Evolutionary conservation across 2,329 filamentous ascomycete species (phyloP).

Genomic region (Teratosphaeriaceae sp.): DNA sequence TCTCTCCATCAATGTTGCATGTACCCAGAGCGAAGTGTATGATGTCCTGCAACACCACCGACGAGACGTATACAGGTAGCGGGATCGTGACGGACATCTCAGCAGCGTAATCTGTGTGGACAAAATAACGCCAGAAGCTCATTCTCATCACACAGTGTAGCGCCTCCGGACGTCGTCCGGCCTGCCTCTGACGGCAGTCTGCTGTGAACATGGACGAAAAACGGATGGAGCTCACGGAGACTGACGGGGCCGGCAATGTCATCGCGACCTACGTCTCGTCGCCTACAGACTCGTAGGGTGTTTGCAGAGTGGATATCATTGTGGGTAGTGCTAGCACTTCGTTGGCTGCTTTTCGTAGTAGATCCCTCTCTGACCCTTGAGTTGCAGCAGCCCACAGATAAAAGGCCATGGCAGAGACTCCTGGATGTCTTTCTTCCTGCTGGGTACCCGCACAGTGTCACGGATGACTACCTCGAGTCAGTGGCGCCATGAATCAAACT

Average conservation of each 20-base stretch:
- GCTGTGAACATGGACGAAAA: neutral
- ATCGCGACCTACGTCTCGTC: slow-evolving; percentile 45
- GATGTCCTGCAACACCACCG: too few species aligned
- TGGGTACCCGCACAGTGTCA: slow-evolving; percentile 84
- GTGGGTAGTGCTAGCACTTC: too few species aligned
- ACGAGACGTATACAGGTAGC: too few species aligned
- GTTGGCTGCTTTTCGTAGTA: too few species aligned
- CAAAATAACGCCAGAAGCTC: too few species aligned
- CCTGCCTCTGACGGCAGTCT: too few species aligned
- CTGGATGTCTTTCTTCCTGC: slow-evolving; percentile 76
- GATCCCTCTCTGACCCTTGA: slow-evolving; percentile 4
- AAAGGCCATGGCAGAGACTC: slow-evolving; percentile 33
- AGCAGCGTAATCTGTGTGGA: too few species aligned
- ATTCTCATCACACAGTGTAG: too few species aligned
- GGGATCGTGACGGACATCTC: too few species aligned
- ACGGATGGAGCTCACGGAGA: slow-evolving; percentile 27
- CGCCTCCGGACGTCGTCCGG: too few species aligned
- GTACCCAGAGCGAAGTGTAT: too few species aligned
- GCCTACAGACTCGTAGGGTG: slow-evolving; percentile 16
- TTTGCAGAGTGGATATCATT: slow-evolving; percentile 41
- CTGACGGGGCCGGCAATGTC: slow-evolving; percentile 45
- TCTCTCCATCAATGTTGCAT: too few species aligned
- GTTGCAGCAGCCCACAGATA: slow-evolving; percentile 7
- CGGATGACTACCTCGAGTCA: slow-evolving; percentile 73
- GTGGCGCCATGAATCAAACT: slow-evolving; percentile 38